These are phyloP conservation scores for Pleochaeta shiraiana DNA, from an alignment of 2,329 filamentous ascomycete genomes.

Conservation along the genomic window DNA sequence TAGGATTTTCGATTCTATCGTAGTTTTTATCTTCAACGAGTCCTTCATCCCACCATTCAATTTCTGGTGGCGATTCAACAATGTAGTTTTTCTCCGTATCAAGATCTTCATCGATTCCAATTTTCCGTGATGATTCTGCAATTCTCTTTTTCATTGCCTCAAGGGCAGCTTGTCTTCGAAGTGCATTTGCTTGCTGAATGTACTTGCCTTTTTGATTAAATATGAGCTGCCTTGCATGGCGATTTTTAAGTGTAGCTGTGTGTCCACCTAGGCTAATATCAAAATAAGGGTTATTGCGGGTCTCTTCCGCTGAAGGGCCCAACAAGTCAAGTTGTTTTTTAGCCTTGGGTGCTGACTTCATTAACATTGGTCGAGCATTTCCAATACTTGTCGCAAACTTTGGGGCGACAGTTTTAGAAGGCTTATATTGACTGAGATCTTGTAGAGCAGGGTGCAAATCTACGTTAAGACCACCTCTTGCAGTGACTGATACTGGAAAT, in stretches of 20 bases:
- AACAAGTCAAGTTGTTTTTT: slow-evolving; percentile 33
- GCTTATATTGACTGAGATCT: slow-evolving; percentile 28
- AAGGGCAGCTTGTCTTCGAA: slow-evolving; percentile 67
- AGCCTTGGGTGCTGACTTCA: slow-evolving; percentile 21
- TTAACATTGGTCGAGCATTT: slow-evolving; percentile 21
- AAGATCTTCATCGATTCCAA: slow-evolving; percentile 80
- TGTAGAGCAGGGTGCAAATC: slow-evolving; percentile 43
- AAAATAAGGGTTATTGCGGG: slow-evolving; percentile 60
- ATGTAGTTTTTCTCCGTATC: slow-evolving; percentile 79
- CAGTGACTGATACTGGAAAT: slow-evolving; percentile 14
- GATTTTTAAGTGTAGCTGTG: slow-evolving; percentile 32
- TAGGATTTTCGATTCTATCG: slow-evolving; percentile 39
- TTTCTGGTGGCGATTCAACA: slow-evolving; percentile 59
- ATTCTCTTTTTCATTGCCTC: slow-evolving; percentile 93
- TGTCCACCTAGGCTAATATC: slow-evolving; percentile 45
- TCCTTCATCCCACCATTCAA: slow-evolving; percentile 98
- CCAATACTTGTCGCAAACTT: slow-evolving; percentile 22
- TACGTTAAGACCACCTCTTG: slow-evolving; percentile 22
- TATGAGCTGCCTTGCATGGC: slow-evolving; percentile 53
- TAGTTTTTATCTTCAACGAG: slow-evolving; percentile 58
- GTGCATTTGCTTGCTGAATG: slow-evolving; percentile 76
- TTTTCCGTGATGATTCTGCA: slow-evolving; percentile 66
- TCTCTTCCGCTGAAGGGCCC: slow-evolving; percentile 33
- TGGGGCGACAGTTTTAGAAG: slow-evolving; percentile 19
- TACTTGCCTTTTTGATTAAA: slow-evolving; percentile 98